A percentile compares a stretch with the other conserved stretches of the same genome.
phyloP scores from a whole-genome alignment of 371 early-diverging fungal species.

The Mucor plumbeus region DNA sequence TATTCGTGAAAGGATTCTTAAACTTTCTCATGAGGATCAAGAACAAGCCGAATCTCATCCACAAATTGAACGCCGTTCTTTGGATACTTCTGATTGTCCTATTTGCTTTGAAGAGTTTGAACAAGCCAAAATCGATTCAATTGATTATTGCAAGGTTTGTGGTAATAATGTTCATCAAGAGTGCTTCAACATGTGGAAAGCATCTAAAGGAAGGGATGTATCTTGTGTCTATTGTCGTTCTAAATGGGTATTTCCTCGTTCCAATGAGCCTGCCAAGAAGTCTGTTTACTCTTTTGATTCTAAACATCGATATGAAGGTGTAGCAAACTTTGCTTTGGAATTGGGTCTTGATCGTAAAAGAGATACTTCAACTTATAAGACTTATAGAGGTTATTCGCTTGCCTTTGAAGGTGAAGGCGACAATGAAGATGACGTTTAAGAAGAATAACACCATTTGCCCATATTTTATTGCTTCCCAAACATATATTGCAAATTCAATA shows the following conservation, averaged over 20 bases:
- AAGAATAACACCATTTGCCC: neutral
- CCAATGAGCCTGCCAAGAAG: constrained; percentile 3
- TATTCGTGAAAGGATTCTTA: constrained; percentile 17
- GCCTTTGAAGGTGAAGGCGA: neutral
- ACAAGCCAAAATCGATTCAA: constrained; percentile 20
- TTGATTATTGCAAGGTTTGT: constrained; percentile 38
- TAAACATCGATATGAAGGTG: constrained; percentile 15
- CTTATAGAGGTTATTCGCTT: neutral
- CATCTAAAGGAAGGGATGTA: constrained; percentile 17
- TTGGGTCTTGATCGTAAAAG: constrained; percentile 28
- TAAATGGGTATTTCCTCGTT: constrained; percentile 21
- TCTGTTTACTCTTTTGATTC: neutral
- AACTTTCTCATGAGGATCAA: neutral
- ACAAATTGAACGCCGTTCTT: constrained; percentile 23
- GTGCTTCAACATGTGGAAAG: constrained; percentile 39
- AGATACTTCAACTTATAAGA: constrained; percentile 25
- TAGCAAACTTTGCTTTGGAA: constrained; percentile 33
- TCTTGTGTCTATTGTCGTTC: constrained; percentile 50
- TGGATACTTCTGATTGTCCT: constrained; percentile 46
- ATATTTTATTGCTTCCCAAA: no score
- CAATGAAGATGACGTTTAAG: neutral
- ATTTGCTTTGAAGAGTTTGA: constrained; percentile 48
- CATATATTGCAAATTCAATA: no score
- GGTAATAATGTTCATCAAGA: constrained; percentile 46
- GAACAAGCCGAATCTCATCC: neutral